A percentile compares a stretch with the other conserved stretches of the same genome.
Conservation (phyloP, 345 rosid genomes). For the Ceriops zippeliana region DNA sequence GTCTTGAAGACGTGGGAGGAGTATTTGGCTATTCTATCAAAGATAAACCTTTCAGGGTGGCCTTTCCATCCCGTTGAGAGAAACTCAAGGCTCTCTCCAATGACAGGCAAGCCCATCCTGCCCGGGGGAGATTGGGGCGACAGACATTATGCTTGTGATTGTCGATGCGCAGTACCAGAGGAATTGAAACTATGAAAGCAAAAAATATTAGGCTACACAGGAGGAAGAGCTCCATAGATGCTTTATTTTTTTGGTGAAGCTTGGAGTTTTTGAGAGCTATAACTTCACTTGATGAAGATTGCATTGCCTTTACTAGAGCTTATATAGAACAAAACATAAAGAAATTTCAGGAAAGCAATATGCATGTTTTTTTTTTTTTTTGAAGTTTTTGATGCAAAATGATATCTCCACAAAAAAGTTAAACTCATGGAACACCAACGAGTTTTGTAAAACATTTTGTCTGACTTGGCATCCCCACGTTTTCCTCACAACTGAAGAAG, state of each 20-base stretch:
- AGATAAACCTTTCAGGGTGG: slow-evolving; percentile 22
- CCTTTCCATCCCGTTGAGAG: slow-evolving; percentile 15
- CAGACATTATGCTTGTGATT: background rate
- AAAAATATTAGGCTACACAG: background rate
- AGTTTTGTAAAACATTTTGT: no score
- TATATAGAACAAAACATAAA: background rate
- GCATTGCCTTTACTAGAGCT: background rate
- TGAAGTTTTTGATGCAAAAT: no score
- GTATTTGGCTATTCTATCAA: slow-evolving; percentile 12
- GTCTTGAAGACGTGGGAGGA: slow-evolving; percentile 23
- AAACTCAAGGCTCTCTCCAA: slow-evolving; percentile 20
- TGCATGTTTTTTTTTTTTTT: no score
- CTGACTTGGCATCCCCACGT: no score
- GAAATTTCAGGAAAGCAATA: no score
- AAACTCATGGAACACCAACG: no score
- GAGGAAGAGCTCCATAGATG: background rate
- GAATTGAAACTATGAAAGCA: background rate
- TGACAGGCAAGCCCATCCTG: slow-evolving; percentile 13
- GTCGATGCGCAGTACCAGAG: background rate
- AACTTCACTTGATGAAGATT: background rate
- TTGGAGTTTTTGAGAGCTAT: background rate
- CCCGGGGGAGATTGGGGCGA: slow-evolving; percentile 20
- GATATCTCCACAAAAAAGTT: no score
- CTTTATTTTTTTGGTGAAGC: background rate
- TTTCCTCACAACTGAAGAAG: no score